These are phyloP conservation scores for Boletus edulis DNA, from an alignment of 768 basidiomycete genomes.

Conservation along the genomic window DNA sequence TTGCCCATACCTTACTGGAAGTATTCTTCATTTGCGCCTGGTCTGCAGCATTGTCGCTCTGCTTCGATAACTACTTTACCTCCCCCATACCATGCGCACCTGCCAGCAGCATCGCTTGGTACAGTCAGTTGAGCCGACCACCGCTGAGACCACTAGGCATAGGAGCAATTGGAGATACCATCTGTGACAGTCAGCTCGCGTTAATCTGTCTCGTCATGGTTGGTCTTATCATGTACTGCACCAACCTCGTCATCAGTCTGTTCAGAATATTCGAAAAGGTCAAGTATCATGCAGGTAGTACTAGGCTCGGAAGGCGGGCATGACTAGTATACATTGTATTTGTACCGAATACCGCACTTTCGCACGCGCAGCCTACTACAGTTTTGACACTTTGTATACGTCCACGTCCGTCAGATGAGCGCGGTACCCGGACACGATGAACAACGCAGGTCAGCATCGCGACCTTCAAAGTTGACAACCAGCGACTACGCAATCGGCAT, in stretches of 20 bases:
- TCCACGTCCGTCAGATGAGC: conserved; percentile 15
- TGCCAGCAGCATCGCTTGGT: conserved; percentile 63
- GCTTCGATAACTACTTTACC: conserved; percentile 91
- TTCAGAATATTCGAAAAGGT: conserved; percentile 90
- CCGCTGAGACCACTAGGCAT: conserved; percentile 28
- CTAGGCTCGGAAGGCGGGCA: conserved; percentile 16
- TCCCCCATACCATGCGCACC: conserved; percentile 77
- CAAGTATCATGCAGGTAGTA: conserved; percentile 59
- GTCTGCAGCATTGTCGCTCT: conserved; percentile 85
- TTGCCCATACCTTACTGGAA: conserved; percentile 84
- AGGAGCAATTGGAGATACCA: conserved; percentile 48
- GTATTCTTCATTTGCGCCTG: conserved; percentile 92
- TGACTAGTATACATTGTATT: neutral
- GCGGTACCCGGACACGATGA: conserved; percentile 10
- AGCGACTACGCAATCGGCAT: conserved; percentile 59
- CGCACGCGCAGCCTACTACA: conserved; percentile 5
- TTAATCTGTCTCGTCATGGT: conserved; percentile 77
- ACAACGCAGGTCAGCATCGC: conserved; percentile 11
- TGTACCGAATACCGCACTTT: neutral
- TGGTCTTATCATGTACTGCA: conserved; percentile 77
- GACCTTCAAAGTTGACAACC: conserved; percentile 2
- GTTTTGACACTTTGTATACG: no score
- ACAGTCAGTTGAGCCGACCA: conserved; percentile 58
- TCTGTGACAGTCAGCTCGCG: conserved; percentile 76
- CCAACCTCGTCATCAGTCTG: conserved; percentile 79